Evolutionary conservation across 345 rosid genomes (phyloP), one percentile per base, ranked within the genome.

Genomic region (Eucalyptus tenuipes): DNA sequence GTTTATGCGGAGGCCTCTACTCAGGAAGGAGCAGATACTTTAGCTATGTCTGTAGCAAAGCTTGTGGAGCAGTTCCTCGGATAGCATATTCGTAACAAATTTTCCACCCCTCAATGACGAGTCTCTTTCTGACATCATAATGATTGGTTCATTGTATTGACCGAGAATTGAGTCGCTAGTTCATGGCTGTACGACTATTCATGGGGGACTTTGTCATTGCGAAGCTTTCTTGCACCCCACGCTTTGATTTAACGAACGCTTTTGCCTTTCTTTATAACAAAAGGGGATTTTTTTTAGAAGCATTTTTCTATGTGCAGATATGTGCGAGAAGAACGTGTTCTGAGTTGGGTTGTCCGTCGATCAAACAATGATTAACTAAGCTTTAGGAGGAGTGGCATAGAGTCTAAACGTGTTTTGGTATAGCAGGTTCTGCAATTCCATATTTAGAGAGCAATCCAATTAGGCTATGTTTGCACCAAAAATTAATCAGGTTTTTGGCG

Each of bases 1-100:
- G 98, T 96, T 24, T 98, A 98, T 92, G 97, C 99, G 2, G 99
- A 98, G 91, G 99, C 99, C 55, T 93, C 97, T 18, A 94, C 95
- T 5, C 97, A 98, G 89, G 98, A 94, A 89, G 95, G 90, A 90
- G 98, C 96, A 37, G 98, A 96, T 87, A 90, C 92, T 89, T 94
- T 97, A 82, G 99, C 96, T 68, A 89, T 91, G 81, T 94, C 96
- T 86, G 96, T 96, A 37, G 95, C 96, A 50, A 89, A 93, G 91
- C 92, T 96, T 66, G 98, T 93, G 47, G 95, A 95, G 88, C 90
- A 87, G 86, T 92, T 92, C 91, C 94, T 96, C n/a, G 98, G 96
- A 87, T 91, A 88, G 90, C 79, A 79, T 88, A 88, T 75, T 75
- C 42, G 47, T 5, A 75, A 75, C 82, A 20, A 40, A 75, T 75